Evolutionary conservation across 495 filamentous ascomycete species (phyloP), one percentile per base, ranked within the genome.

Genomic region (Halenospora varia): DNA sequence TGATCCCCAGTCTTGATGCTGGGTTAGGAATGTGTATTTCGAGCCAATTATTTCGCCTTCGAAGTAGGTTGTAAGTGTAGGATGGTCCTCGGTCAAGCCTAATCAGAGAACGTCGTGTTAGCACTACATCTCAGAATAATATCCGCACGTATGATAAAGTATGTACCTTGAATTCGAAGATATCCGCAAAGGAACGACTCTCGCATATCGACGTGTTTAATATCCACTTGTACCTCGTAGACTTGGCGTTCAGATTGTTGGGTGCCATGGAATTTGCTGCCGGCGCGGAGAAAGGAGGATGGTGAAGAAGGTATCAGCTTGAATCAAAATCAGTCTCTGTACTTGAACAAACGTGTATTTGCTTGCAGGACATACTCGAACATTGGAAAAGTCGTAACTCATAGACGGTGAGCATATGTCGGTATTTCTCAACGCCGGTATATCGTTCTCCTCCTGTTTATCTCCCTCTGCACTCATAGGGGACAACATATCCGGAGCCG

Each of bases 1-100:
- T 11, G 90, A 92, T 42, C 93, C 93, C 95, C 95, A 99, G 65
- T 83, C 82, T 55, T 89, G 81, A 66, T 97, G 88, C 57, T 88
- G 84, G 44, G 95, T 99, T 57, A 87, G 81, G 73, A 99, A 99
- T 15, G 87, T 87, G 72, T 97, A 92, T 65, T 96, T 96, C 56
- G 84, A 86, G 24, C 95, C 95, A 61, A 99, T 97, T 41, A 99
- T 96, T 75, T 99, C 95, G 62, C 93, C 95, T 74, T 97, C 92
- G 64, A 99, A 99, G 68, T 95, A 99, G 2, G 95, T 99, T 1
- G 92, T 97, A 42, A 99, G 73, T 25, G 93, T 97, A 35, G 93
- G 92, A 70, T 97, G 92, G 71, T 97, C 90, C 68, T 94, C 86
- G 1, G 95, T 97, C 13, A 99, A 77, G 40, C 94, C 93, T 97